Evolutionary conservation across 345 rosid genomes (phyloP), one percentile per base, ranked within the genome.

Genomic region (Litchi chinensis): DNA sequence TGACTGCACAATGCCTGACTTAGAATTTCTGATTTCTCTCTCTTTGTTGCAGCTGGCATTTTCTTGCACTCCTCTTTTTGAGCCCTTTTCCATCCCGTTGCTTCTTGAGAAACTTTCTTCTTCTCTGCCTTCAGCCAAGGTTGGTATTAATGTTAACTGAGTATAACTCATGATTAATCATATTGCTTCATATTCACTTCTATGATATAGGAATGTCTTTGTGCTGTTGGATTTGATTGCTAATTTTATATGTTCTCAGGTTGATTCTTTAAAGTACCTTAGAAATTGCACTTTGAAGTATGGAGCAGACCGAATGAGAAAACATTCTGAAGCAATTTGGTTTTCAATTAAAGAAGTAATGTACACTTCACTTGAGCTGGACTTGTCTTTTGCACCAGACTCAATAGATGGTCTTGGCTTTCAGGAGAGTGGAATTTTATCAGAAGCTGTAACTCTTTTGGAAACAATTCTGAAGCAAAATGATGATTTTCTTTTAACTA

Each of bases 41-140:
- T 81, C 64, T 71, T 78, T 6, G 70, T 40, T 79, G 70, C 90
- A 94, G 99, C 81, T 77, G 81, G 95, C 99, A 60, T 82, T 94
- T 82, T 87, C 97, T 32, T 90, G 95, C n/a, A 89, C 98, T 0
- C 91, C 98, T 39, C 87, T 92, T 54, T 93, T 91, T 86, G 99
- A 93, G 85, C 97, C 99, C 65, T 96, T 85, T 86, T 91, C 87
- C 79, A 79, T 94, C 79, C 98, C 95, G 1, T 85, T 96, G 83
- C 91, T 96, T 78, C 93, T 96, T 72, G 98, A 93, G 83, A 96
- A 96, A 79, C 97, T 96, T 79, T 91, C 97, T 69, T 94, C 99
- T 76, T 86, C 97, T 71, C 83, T 96, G 84, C 89, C 88, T 64
- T 83, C 86, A 21, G 98, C 99, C 71, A 96, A 92, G 98, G 99